These are phyloP conservation scores for Candida albicans DNA, from an alignment of 1,139 yeast species.

Conservation along the genomic window DNA sequence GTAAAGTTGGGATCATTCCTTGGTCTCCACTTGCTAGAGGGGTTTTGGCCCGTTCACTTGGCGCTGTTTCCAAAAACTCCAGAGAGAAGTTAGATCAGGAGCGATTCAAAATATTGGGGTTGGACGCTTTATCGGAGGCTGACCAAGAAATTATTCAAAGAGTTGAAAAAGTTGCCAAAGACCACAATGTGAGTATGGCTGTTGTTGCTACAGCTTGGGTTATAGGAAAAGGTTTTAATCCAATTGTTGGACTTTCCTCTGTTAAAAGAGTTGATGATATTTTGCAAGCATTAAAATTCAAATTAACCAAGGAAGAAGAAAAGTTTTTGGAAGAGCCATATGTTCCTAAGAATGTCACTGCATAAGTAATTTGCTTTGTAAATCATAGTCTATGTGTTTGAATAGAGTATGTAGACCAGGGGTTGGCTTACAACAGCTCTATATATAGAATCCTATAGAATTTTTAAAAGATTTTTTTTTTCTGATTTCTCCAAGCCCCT, in stretches of 20 bases:
- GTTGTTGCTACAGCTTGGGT: conserved; percentile 59
- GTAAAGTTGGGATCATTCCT: conserved; percentile 51
- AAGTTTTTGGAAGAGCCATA: conserved; percentile 53
- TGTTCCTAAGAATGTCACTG: conserved; percentile 8
- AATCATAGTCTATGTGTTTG: not conserved
- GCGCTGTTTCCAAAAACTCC: conserved; percentile 5
- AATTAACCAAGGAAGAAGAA: conserved; percentile 46
- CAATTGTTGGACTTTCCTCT: conserved; percentile 57
- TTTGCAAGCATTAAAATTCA: conserved; percentile 38
- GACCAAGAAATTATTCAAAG: conserved; percentile 45
- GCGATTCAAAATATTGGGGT: conserved; percentile 7
- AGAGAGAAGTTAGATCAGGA: conserved; percentile 13
- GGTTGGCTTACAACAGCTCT: no score
- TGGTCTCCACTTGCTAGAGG: conserved; percentile 56
- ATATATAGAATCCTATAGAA: no score
- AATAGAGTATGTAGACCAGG: no score
- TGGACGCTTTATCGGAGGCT: conserved; percentile 12
- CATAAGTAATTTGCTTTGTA: not conserved
- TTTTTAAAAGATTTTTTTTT: not conserved
- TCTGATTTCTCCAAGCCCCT: not conserved
- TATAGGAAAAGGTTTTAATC: conserved; percentile 48
- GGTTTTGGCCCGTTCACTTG: conserved; percentile 40
- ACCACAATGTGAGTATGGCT: conserved; percentile 50
- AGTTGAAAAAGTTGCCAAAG: conserved; percentile 54
- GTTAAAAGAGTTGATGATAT: conserved; percentile 55